These are phyloP conservation scores for Thalassiosira sp. DNA, from an alignment of 352 stramenopile species.

Conservation along the genomic window DNA sequence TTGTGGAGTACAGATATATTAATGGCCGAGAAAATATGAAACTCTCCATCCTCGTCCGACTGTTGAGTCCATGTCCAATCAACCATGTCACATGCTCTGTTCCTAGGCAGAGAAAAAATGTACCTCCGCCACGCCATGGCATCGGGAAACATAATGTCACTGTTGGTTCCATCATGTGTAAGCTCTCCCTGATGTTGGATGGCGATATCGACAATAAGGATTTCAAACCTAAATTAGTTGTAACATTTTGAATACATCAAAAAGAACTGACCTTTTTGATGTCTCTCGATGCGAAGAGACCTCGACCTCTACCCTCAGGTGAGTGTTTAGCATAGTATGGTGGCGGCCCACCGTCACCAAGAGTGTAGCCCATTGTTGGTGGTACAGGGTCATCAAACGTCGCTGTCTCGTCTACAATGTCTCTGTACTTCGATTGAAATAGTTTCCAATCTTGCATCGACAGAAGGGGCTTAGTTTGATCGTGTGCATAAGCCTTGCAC, in stretches of 20 bases:
- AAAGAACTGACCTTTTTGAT: too few species aligned
- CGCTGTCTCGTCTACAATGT: slow-evolving; percentile 8
- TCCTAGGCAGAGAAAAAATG: slow-evolving; percentile 32
- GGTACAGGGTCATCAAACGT: slow-evolving; percentile 28
- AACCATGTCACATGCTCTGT: slow-evolving; percentile 27
- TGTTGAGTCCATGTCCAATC: slow-evolving; percentile 41
- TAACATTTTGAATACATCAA: too few species aligned
- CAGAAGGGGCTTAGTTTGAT: slow-evolving; percentile 14
- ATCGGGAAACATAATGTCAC: slow-evolving; percentile 17
- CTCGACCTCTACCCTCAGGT: slow-evolving; percentile 7
- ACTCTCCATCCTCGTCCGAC: slow-evolving; percentile 7
- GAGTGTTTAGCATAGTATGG: slow-evolving; percentile 19
- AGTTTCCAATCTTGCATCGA: slow-evolving; percentile 25
- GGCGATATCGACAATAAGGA: too few species aligned
- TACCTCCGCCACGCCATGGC: slow-evolving; percentile 5
- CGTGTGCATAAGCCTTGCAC: neutral
- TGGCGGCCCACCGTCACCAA: slow-evolving; percentile 1
- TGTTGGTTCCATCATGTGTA: slow-evolving; percentile 23
- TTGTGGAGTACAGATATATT: slow-evolving; percentile 41
- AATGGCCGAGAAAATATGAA: neutral
- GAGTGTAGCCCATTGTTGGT: slow-evolving; percentile 25
- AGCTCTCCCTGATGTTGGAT: too few species aligned
- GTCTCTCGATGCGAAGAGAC: slow-evolving; percentile 37
- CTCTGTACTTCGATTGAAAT: slow-evolving; percentile 8
- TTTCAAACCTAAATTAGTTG: too few species aligned